Evolutionary conservation across 2,329 filamentous ascomycete genomes (phyloP).

Genomic region (Cercospora sp.): DNA sequence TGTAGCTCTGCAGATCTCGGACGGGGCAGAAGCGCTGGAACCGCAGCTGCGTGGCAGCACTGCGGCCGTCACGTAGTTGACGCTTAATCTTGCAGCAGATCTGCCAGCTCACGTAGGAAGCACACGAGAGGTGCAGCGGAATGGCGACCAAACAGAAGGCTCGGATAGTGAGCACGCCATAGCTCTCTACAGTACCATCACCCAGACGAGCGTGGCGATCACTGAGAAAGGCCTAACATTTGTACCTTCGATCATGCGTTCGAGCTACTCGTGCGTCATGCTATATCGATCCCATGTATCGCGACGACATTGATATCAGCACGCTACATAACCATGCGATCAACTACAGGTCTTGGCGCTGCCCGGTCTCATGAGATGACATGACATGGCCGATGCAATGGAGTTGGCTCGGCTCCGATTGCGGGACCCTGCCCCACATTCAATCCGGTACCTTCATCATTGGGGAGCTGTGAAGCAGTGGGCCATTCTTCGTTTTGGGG

Average conservation of each 20-base stretch:
- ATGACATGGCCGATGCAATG: not conserved
- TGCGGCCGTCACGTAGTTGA: not conserved
- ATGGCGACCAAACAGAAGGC: slow-evolving; percentile 8
- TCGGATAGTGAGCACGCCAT: slow-evolving; percentile 11
- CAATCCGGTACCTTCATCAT: slow-evolving; percentile 11
- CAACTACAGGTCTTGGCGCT: not conserved
- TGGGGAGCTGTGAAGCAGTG: not conserved
- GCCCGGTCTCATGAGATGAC: not conserved
- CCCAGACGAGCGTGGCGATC: not conserved
- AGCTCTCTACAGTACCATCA: slow-evolving; percentile 1
- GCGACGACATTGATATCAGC: not conserved
- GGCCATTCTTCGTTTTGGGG: not conserved
- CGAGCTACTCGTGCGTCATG: not conserved
- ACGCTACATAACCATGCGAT: not conserved
- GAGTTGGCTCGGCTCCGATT: slow-evolving; percentile 2
- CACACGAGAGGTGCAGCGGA: slow-evolving; percentile 1
- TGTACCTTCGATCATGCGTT: not conserved
- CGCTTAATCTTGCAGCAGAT: not conserved
- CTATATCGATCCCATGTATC: not conserved
- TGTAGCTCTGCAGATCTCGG: not conserved
- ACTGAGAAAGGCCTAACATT: not conserved
- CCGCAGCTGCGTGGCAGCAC: slow-evolving; percentile 1
- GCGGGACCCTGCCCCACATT: slow-evolving; percentile 12
- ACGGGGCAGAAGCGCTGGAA: not conserved
- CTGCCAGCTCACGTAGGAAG: not conserved